These are phyloP conservation scores for Ophiocordyceps australis DNA, from an alignment of 2,329 filamentous ascomycete species.

Conservation along the genomic window DNA sequence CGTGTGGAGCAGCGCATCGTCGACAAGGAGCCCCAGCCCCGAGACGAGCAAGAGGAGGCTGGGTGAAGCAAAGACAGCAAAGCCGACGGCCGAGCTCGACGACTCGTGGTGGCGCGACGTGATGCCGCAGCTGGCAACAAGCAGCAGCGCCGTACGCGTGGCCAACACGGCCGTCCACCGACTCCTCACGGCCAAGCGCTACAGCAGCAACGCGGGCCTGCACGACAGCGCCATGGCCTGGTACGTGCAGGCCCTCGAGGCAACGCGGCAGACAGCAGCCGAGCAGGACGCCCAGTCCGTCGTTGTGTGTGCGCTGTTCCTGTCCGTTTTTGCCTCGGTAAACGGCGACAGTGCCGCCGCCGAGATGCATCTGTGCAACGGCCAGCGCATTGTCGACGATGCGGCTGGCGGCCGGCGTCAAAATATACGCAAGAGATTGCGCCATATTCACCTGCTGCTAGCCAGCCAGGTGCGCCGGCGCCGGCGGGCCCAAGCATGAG, in stretches of 20 bases:
- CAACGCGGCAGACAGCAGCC: conserved; percentile 7
- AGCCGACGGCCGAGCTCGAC: conserved; percentile 9
- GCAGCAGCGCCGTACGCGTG: conserved; percentile 14
- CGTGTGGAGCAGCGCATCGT: not conserved
- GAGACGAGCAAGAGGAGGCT: too few relatives aligned
- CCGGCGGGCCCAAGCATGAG: too few relatives aligned
- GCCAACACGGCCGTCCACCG: conserved; percentile 19
- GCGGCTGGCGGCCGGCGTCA: too few relatives aligned
- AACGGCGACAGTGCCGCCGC: conserved; percentile 16
- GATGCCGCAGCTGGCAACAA: conserved; percentile 14
- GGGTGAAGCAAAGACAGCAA: too few relatives aligned
- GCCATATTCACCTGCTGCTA: too few relatives aligned
- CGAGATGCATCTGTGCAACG: conserved; percentile 16
- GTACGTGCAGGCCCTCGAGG: conserved; percentile 13
- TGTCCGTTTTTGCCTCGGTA: conserved; percentile 17
- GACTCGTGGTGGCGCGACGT: conserved; percentile 15
- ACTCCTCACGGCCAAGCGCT: conserved; percentile 10
- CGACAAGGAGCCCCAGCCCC: not conserved
- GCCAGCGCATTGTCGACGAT: conserved; percentile 16
- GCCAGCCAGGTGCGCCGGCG: too few relatives aligned
- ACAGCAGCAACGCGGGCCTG: conserved; percentile 3
- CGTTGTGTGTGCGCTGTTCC: conserved; percentile 17
- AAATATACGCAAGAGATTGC: too few relatives aligned
- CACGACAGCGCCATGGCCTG: conserved; percentile 14
- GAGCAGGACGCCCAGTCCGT: conserved; percentile 8